Conservation (phyloP, 2,329 filamentous ascomycete genomes). For the Cadophora luteo-olivacea region DNA sequence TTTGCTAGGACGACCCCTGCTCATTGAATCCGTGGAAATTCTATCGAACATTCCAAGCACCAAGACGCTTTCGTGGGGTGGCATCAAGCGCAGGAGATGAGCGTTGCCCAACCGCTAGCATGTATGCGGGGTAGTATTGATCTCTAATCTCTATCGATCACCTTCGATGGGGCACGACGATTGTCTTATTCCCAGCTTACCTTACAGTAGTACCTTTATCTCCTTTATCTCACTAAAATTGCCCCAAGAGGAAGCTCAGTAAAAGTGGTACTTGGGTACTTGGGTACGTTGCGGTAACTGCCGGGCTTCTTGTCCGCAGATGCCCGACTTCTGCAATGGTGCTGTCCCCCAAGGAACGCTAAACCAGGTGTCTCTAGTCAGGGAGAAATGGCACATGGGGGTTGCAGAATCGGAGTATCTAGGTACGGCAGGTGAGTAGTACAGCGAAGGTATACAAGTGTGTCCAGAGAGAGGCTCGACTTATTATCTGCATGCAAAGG, state of each 20-base stretch:
- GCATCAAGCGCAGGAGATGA: background rate
- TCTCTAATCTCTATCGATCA: background rate
- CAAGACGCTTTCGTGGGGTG: constrained; percentile 12
- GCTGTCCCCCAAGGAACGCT: background rate
- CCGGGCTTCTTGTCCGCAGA: background rate
- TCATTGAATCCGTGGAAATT: constrained; percentile 13
- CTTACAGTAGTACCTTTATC: no score
- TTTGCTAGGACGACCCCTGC: constrained; percentile 26
- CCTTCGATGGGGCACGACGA: background rate
- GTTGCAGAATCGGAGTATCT: constrained; percentile 1
- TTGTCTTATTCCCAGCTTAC: background rate
- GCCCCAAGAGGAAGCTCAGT: constrained; percentile 10
- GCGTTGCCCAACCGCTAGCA: constrained; percentile 8
- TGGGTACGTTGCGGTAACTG: background rate
- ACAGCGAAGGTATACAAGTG: no score
- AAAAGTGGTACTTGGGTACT: background rate
- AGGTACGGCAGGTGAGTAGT: background rate
- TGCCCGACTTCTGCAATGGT: constrained; percentile 8
- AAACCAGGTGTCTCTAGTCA: background rate
- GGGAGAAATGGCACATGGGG: background rate
- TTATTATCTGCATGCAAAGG: background rate
- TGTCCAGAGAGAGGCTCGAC: background rate
- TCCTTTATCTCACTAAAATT: constrained; percentile 5
- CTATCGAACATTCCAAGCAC: constrained; percentile 18
- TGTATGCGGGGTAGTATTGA: constrained; percentile 14